Conservation (phyloP, 352 stramenopile species). For the Pythium insidiosum region DNA sequence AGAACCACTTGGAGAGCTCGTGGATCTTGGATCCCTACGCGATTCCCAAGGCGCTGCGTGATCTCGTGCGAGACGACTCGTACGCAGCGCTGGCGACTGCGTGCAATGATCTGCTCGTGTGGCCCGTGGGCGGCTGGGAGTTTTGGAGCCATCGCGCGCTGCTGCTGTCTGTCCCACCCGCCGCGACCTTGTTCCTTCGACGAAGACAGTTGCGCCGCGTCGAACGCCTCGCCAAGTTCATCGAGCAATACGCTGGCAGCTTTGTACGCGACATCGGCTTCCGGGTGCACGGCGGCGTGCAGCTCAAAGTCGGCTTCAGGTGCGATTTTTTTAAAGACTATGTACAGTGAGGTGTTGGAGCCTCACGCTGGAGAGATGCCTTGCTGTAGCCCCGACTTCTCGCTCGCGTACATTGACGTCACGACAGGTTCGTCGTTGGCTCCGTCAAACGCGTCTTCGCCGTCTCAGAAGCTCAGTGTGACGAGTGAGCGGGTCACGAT, state of each 20-base stretch:
- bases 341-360: no score
- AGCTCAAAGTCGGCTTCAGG: conserved; percentile 79
- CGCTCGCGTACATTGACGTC: conserved; percentile 74
- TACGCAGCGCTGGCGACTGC: conserved; percentile 60
- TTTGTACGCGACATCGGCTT: conserved; percentile 83
- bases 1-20: conserved; percentile 57
- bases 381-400: conserved; percentile 51
- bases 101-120: conserved; percentile 65
- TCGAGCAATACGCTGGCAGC: conserved; percentile 51
- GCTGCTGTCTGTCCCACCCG: conserved; percentile 34
- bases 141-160: conserved; percentile 54
- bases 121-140: conserved; percentile 51
- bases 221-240: conserved; percentile 54
- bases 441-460: no score
- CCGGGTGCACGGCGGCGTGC: conserved; percentile 57
- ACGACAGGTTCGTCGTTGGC: conserved; percentile 6
- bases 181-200: conserved; percentile 57
- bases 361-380: neutral
- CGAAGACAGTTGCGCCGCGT: conserved; percentile 55
- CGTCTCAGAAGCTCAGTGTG: no score
- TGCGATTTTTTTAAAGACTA: conserved; percentile 5
- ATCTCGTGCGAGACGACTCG: conserved; percentile 61
- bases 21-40: conserved; percentile 63
- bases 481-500: no score
- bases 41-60: conserved; percentile 36